A percentile compares a stretch with the other conserved stretches of the same genome.
These are phyloP conservation scores for Penicillium desertorum DNA, from an alignment of 495 filamentous ascomycete genomes.

Conservation along the genomic window DNA sequence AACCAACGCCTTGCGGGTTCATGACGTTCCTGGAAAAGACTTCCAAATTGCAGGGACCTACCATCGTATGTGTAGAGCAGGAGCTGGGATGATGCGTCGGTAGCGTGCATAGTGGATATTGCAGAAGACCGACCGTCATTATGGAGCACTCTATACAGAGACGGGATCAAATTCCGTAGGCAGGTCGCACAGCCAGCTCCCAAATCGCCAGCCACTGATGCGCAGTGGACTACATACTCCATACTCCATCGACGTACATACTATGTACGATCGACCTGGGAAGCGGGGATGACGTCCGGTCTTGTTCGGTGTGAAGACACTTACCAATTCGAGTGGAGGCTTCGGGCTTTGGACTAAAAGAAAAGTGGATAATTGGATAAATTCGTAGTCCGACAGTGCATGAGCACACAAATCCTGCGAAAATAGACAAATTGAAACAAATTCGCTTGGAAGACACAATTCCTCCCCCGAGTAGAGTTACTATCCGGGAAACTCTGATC, in stretches of 20 bases:
- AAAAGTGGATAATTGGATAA: not conserved
- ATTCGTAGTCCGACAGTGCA: not conserved
- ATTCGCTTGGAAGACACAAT: not conserved
- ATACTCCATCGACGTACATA: not conserved
- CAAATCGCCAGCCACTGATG: not conserved
- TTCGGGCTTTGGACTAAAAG: not conserved
- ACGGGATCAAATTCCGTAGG: not conserved
- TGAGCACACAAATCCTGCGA: not conserved
- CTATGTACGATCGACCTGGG: not conserved
- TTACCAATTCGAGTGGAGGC: not conserved
- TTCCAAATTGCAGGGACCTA: not conserved
- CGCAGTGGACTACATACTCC: too few species aligned
- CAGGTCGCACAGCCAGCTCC: not conserved
- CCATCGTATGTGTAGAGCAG: not conserved
- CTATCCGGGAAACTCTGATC: not conserved
- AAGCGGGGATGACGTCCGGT: slow-evolving; percentile 1
- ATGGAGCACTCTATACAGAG: not conserved
- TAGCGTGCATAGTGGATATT: slow-evolving; percentile 7
- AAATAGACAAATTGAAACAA: not conserved
- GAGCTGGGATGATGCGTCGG: not conserved
- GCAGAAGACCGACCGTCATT: not conserved
- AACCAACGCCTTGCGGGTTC: not conserved
- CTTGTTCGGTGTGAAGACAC: not conserved
- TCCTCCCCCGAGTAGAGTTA: not conserved
- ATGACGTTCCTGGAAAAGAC: not conserved